Conservation (phyloP, 352 stramenopile genomes). For the Blastocystis sp. region DNA sequence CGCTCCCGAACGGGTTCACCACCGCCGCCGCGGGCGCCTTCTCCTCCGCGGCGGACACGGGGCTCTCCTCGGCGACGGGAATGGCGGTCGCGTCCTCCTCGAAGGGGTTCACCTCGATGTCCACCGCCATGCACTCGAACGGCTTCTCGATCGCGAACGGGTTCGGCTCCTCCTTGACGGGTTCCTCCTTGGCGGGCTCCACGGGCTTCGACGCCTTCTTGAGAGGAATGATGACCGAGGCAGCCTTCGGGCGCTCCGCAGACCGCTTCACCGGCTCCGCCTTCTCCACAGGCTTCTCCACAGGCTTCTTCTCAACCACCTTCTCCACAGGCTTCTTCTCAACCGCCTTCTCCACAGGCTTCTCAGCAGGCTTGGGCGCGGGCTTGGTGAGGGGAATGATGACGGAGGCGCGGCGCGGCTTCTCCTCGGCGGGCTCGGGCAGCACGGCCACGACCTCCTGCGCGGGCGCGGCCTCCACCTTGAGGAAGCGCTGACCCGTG, state of each 20-base stretch:
- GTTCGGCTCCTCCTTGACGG: not conserved
- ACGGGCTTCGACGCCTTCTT: no score
- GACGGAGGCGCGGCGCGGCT: not conserved
- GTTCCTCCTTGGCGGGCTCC: not conserved
- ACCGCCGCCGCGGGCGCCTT: not conserved
- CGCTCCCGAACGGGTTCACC: conserved; percentile 43
- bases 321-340: not conserved
- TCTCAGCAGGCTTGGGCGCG: not conserved
- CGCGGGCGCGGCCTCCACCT: not conserved
- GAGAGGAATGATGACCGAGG: no score
- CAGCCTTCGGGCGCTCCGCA: no score
- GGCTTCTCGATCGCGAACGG: not conserved
- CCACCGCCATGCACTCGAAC: conserved; percentile 1
- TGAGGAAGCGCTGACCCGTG: conserved; percentile 35
- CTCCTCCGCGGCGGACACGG: not conserved
- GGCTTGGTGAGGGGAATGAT: not conserved
- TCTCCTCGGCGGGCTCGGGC: not conserved
- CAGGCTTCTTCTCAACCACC: no score
- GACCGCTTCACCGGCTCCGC: not conserved
- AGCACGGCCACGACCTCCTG: not conserved
- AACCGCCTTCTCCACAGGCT: not conserved
- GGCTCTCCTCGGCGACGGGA: not conserved
- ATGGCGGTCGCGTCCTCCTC: conserved; percentile 18
- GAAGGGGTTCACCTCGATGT: conserved; percentile 49
- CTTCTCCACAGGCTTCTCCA: not conserved